Percentiles rank a stretch among this genome's conserved stretches.
Conservation (phyloP, 75 land plant species). For the Pinus albicaulis region DNA sequence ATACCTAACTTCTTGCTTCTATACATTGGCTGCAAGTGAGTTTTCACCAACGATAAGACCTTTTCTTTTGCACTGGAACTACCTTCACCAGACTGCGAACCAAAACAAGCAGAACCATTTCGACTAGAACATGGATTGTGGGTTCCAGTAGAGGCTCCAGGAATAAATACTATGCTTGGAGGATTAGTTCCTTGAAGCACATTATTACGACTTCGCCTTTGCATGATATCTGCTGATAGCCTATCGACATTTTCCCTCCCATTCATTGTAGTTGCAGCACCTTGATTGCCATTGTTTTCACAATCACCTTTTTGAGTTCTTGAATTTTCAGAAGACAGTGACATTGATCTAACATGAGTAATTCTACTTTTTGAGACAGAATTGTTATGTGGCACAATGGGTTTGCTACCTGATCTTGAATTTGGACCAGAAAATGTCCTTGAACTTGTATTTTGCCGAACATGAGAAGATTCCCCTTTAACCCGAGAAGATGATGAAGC, state of each 20-base stretch:
- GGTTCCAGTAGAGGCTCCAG: not conserved
- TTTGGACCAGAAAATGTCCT: not conserved
- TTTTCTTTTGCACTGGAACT: slow-evolving; percentile 39
- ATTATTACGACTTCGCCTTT: not conserved
- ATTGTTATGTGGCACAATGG: not conserved
- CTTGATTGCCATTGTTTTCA: slow-evolving; percentile 1
- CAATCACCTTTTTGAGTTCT: not conserved
- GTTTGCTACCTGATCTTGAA: not conserved
- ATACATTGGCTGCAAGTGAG: slow-evolving; percentile 36
- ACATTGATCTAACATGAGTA: not conserved
- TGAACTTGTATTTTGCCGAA: not conserved
- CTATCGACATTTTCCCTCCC: not conserved
- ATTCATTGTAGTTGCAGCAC: not conserved
- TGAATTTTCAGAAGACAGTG: not conserved
- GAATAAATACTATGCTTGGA: not conserved
- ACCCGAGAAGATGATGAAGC: not conserved
- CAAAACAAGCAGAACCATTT: not conserved
- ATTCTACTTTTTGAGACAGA: not conserved
- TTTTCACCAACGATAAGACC: slow-evolving; percentile 55
- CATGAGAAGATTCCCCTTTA: not conserved
- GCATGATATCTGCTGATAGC: not conserved
- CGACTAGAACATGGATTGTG: not conserved
- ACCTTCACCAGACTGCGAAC: slow-evolving; percentile 2
- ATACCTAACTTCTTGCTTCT: slow-evolving; percentile 39
- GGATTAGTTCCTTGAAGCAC: not conserved